Evolutionary conservation across 169 alveolate species (phyloP).

Genomic region (Eimeria tenella): DNA sequence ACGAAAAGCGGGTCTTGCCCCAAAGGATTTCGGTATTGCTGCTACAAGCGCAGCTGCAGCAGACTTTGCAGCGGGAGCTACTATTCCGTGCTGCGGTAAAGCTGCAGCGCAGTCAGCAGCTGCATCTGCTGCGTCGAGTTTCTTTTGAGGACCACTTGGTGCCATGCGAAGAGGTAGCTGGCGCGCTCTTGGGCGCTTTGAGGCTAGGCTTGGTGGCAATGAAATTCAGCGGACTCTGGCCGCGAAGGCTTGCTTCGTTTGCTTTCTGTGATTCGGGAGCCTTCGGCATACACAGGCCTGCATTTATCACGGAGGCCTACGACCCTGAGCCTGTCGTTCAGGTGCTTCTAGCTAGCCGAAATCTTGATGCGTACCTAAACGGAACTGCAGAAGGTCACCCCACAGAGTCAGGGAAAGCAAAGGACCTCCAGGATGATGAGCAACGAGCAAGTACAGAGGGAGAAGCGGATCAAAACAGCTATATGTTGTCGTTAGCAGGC

Average conservation of each 20-base stretch:
- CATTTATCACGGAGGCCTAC: slow-evolving; percentile 14
- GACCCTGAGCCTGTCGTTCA: slow-evolving; percentile 36
- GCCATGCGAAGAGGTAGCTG: background rate
- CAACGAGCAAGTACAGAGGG: background rate
- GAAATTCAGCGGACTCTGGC: background rate
- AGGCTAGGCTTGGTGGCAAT: background rate
- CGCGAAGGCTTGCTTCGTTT: background rate
- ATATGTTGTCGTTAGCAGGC: background rate
- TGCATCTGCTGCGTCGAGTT: background rate
- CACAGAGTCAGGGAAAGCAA: background rate
- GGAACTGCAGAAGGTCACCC: background rate
- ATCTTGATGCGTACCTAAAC: background rate
- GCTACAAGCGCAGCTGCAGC: slow-evolving; percentile 36
- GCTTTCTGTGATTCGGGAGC: slow-evolving; percentile 23
- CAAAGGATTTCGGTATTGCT: background rate
- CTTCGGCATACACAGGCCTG: slow-evolving; percentile 9
- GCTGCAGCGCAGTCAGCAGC: slow-evolving; percentile 15
- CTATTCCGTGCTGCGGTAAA: background rate
- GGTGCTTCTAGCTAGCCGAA: background rate
- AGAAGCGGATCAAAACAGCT: background rate
- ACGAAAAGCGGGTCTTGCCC: slow-evolving; percentile 22
- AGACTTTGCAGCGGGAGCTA: slow-evolving; percentile 4
- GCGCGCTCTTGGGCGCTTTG: background rate
- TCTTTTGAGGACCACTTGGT: background rate
- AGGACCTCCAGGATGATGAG: background rate